Evolutionary conservation across 306 rosid genomes (phyloP).

Genomic region (Quercus cerris): DNA sequence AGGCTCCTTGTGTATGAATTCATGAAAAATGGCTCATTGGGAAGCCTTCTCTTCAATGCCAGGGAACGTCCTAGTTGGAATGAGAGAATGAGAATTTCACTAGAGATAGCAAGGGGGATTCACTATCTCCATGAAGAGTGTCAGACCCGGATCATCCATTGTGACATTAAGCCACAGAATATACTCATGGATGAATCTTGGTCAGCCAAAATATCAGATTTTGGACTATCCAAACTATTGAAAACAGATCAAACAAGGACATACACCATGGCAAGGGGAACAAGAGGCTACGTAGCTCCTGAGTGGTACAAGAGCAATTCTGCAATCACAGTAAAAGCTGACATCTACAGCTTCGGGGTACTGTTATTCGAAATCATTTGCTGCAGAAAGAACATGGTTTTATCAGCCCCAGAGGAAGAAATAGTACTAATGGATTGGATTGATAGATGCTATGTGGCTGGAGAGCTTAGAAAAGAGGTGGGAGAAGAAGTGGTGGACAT

Average conservation of each 20-base stretch:
- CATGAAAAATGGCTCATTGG: neutral
- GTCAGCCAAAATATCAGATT: neutral
- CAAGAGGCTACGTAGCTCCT: neutral
- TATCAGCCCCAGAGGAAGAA: neutral
- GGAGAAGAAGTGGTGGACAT: neutral
- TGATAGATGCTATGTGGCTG: neutral
- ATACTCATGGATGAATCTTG: slow-evolving; percentile 7
- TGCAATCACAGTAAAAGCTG: neutral
- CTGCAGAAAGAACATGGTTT: neutral
- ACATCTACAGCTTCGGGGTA: neutral
- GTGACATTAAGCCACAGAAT: slow-evolving; percentile 3
- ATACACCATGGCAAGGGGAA: neutral
- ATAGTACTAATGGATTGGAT: neutral
- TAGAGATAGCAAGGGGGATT: neutral
- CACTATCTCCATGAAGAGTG: neutral
- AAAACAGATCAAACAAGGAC: slow-evolving; percentile 3
- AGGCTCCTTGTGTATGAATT: slow-evolving; percentile 4
- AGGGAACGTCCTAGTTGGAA: neutral
- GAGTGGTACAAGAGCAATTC: neutral
- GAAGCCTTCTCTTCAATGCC: neutral
- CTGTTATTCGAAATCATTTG: neutral
- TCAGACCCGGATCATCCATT: slow-evolving; percentile 2
- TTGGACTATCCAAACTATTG: neutral
- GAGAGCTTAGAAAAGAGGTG: neutral
- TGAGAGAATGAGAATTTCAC: neutral